A percentile compares a stretch with the other conserved stretches of the same genome.
Evolutionary conservation across 2,329 filamentous ascomycete genomes (phyloP).

Genomic region (Curvularia lunata): DNA sequence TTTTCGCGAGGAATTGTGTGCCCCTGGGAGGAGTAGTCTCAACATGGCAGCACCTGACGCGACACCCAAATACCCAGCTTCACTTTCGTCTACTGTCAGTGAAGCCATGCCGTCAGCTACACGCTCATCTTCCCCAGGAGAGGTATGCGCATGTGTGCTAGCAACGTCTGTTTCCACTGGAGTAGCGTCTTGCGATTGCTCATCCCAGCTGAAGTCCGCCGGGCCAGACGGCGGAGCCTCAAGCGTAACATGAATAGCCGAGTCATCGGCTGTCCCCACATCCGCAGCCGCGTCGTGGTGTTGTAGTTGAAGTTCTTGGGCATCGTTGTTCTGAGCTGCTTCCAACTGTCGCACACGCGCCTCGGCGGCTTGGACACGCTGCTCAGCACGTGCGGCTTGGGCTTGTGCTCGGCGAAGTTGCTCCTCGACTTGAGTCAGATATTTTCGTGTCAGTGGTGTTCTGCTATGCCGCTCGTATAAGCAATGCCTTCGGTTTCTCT

Average conservation of each 20-base stretch:
- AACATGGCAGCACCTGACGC: constrained; percentile 56
- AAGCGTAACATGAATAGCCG: constrained; percentile 8
- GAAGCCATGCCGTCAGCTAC: constrained; percentile 2
- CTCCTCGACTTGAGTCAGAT: constrained; percentile 18
- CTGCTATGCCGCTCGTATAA: constrained; percentile 58
- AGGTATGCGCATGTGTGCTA: background rate
- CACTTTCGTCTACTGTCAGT: constrained; percentile 25
- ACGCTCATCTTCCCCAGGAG: background rate
- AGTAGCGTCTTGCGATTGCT: background rate
- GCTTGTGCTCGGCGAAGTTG: constrained; percentile 15
- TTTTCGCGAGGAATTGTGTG: constrained; percentile 8
- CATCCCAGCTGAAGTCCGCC: constrained; percentile 9
- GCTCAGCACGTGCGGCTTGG: constrained; percentile 14
- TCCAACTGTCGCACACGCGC: constrained; percentile 12
- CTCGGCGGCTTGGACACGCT: constrained; percentile 12
- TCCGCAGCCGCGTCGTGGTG: background rate
- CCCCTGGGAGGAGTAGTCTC: constrained; percentile 27
- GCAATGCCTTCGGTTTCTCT: constrained; percentile 55
- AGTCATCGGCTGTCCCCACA: background rate
- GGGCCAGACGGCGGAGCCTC: constrained; percentile 7
- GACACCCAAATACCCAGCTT: constrained; percentile 56
- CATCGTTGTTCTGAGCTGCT: constrained; percentile 1
- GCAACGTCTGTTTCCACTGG: background rate
- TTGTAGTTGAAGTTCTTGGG: background rate
- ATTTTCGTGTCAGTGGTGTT: constrained; percentile 57